phyloP scores from a whole-genome alignment of 129 eudicot species.

The Heracleum sosnowskyi region DNA sequence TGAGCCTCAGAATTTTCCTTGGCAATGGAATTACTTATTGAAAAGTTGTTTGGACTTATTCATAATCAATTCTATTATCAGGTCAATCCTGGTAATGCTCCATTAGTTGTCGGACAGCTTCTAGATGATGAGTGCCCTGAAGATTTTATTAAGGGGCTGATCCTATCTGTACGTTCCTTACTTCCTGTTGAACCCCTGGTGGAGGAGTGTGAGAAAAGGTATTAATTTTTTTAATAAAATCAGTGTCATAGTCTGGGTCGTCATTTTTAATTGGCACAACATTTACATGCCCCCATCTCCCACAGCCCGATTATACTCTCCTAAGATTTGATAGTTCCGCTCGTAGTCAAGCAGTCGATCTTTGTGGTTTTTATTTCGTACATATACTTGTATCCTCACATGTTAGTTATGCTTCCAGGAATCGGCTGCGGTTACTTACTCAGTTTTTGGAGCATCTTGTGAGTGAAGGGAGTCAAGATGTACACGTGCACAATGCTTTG shows the following conservation, averaged over 20 bases:
- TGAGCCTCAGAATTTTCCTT: background rate
- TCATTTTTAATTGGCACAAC: background rate
- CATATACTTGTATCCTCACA: background rate
- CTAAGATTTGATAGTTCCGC: background rate
- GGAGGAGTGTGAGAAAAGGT: constrained; percentile 75
- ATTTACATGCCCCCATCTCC: background rate
- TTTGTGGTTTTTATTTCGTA: background rate
- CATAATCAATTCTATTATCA: background rate
- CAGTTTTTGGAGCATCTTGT: constrained; percentile 70
- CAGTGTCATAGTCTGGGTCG: background rate
- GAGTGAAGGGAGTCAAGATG: constrained; percentile 70
- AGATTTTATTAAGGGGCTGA: constrained; percentile 69
- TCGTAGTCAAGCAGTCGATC: background rate
- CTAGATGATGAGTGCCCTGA: constrained; percentile 73
- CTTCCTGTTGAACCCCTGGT: constrained; percentile 76
- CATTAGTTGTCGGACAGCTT: constrained; percentile 65
- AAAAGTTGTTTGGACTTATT: background rate
- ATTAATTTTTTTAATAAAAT: background rate
- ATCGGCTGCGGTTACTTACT: constrained; percentile 60
- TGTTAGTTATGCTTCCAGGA: constrained; percentile 31
- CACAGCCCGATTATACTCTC: background rate
- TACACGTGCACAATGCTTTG: constrained; percentile 63
- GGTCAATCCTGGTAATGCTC: constrained; percentile 75
- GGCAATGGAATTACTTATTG: background rate
- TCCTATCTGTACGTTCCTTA: constrained; percentile 60